phyloP scores from a whole-genome alignment of 2,329 filamentous ascomycete species.

The Ophiocordyceps camponoti-saundersi region DNA sequence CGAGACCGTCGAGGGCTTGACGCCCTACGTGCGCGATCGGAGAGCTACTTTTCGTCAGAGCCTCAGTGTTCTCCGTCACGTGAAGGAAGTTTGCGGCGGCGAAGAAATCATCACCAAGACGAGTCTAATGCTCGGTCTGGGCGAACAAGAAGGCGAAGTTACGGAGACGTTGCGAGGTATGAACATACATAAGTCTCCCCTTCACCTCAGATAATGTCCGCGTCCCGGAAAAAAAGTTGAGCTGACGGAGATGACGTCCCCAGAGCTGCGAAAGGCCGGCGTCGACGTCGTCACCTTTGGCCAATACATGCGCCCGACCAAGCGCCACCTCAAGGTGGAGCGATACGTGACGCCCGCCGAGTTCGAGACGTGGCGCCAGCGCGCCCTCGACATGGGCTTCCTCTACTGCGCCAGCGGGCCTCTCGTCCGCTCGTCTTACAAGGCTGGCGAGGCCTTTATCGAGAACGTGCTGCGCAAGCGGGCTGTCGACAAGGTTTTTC shows the following conservation, averaged over 20 bases:
- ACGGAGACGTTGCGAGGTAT: constrained; percentile 57
- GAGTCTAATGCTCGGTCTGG: constrained; percentile 88
- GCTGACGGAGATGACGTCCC: too few relatives aligned
- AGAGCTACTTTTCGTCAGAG: constrained; percentile 81
- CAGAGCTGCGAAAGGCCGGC: constrained; percentile 59
- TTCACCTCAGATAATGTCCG: too few relatives aligned
- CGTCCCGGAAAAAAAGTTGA: too few relatives aligned
- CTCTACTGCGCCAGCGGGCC: constrained; percentile 91
- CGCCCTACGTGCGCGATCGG: constrained; percentile 77
- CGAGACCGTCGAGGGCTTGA: constrained; percentile 84
- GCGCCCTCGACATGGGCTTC: constrained; percentile 89
- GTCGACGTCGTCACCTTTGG: constrained; percentile 97
- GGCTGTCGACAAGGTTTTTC: constrained; percentile 22
- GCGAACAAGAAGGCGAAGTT: constrained; percentile 78
- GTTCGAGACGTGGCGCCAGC: constrained; percentile 82
- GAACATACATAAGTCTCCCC: too few relatives aligned
- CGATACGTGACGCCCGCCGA: constrained; percentile 84
- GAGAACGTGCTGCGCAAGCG: constrained; percentile 93
- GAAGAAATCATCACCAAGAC: constrained; percentile 91
- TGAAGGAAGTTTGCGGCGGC: constrained; percentile 53
- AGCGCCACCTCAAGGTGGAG: constrained; percentile 91
- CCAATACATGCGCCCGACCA: constrained; percentile 99
- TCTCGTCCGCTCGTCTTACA: constrained; percentile 86
- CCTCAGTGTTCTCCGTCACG: constrained; percentile 60
- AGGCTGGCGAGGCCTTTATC: constrained; percentile 95